phyloP scores from a whole-genome alignment of 306 rosid genomes.

The Senna siamea region DNA sequence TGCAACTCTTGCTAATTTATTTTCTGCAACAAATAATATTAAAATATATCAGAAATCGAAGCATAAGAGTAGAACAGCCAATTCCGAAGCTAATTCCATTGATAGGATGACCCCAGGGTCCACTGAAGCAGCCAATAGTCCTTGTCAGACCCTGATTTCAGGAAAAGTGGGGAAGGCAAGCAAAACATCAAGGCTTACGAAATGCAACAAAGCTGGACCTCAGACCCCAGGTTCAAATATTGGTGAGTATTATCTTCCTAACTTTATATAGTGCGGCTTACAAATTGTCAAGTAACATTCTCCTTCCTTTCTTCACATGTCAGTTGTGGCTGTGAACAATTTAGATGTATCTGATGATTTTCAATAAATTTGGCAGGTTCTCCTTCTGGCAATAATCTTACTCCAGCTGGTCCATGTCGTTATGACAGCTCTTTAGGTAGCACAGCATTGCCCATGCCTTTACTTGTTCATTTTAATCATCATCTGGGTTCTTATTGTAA shows the following conservation, averaged over 20 bases:
- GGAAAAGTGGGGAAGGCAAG: slow-evolving; percentile 68
- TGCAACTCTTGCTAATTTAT: slow-evolving; percentile 23
- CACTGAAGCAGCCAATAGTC: slow-evolving; percentile 55
- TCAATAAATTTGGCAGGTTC: slow-evolving; percentile 69
- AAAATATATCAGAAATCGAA: slow-evolving; percentile 61
- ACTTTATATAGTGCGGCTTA: slow-evolving; percentile 32
- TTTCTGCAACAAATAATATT: slow-evolving; percentile 32
- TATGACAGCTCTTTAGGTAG: slow-evolving; percentile 97
- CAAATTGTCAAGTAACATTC: not conserved
- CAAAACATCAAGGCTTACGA: slow-evolving; percentile 75
- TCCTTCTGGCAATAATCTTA: slow-evolving; percentile 80
- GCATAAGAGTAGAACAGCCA: slow-evolving; percentile 69
- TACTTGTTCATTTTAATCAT: slow-evolving; percentile 14
- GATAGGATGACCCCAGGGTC: slow-evolving; percentile 61
- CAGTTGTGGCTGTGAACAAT: slow-evolving; percentile 11
- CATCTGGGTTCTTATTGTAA: slow-evolving; percentile 32
- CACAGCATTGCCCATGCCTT: slow-evolving; percentile 34
- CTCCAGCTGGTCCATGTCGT: slow-evolving; percentile 97
- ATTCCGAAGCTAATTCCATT: slow-evolving; percentile 69
- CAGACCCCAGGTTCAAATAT: slow-evolving; percentile 73
- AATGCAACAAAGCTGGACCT: slow-evolving; percentile 73
- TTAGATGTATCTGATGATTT: slow-evolving; percentile 13
- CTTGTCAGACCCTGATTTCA: slow-evolving; percentile 75
- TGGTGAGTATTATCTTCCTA: slow-evolving; percentile 55
- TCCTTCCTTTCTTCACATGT: slow-evolving; percentile 22